Percentiles rank a stretch among this genome's conserved stretches.
Conservation (phyloP, 441 rosid species). For the Raphanus hybrid region DNA sequence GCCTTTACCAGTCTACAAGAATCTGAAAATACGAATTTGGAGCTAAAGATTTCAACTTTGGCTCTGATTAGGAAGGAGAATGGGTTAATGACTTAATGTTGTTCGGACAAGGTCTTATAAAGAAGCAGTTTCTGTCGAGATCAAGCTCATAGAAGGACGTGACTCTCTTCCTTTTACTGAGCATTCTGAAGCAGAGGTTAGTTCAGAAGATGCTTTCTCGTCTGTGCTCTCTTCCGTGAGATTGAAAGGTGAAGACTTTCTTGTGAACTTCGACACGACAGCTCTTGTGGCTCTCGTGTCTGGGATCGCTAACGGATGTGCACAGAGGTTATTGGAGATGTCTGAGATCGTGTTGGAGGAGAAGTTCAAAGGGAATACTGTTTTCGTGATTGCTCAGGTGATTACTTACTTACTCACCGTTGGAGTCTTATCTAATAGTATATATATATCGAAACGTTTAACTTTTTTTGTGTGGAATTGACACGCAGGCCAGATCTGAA, state of each 20-base stretch:
- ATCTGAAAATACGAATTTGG: slow-evolving; percentile 53
- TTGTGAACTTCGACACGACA: slow-evolving; percentile 64
- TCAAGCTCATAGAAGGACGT: slow-evolving; percentile 50
- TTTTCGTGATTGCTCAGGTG: slow-evolving; percentile 85
- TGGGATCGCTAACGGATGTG: slow-evolving; percentile 82
- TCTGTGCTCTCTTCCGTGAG: slow-evolving; percentile 56
- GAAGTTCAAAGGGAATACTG: slow-evolving; percentile 78
- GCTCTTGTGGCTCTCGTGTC: slow-evolving; percentile 87
- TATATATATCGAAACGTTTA: background rate
- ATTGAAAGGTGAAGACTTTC: slow-evolving; percentile 25
- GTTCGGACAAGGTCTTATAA: slow-evolving; percentile 44
- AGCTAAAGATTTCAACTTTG: slow-evolving; percentile 46
- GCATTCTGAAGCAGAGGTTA: slow-evolving; percentile 36
- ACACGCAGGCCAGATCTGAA: slow-evolving; percentile 71
- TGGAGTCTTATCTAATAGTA: background rate
- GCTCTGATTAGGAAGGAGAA: slow-evolving; percentile 47
- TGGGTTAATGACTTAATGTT: slow-evolving; percentile 78
- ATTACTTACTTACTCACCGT: background rate
- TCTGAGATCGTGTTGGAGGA: slow-evolving; percentile 56
- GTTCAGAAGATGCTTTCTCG: slow-evolving; percentile 46
- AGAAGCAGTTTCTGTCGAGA: slow-evolving; percentile 63
- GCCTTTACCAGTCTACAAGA: slow-evolving; percentile 40
- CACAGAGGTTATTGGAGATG: slow-evolving; percentile 54
- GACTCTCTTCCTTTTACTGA: slow-evolving; percentile 33
- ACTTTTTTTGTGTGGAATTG: slow-evolving; percentile 1